Percentiles rank a stretch among this genome's conserved stretches.
Evolutionary conservation across 1,139 yeast species (phyloP).

Genomic region (Debaryomyces subglobosus): DNA sequence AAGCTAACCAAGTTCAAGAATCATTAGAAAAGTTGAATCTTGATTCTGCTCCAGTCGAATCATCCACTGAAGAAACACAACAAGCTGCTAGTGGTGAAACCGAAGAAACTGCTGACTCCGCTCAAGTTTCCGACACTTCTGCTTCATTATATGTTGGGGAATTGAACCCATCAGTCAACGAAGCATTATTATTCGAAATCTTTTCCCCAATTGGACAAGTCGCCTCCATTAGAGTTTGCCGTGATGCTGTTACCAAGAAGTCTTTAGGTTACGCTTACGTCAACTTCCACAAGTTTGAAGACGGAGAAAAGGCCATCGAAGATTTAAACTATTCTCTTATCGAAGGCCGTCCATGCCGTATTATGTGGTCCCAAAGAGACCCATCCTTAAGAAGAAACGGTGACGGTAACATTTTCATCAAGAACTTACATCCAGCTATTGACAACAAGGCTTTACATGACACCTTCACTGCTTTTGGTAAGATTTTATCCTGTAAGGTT

Average conservation of each 20-base stretch:
- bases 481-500: constrained; percentile 94
- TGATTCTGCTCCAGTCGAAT: constrained; percentile 38
- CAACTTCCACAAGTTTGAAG: constrained; percentile 86
- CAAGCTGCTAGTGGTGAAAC: constrained; percentile 22
- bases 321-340: constrained; percentile 92
- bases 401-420: constrained; percentile 95
- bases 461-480: constrained; percentile 96
- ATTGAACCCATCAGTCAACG: constrained; percentile 89
- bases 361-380: constrained; percentile 99
- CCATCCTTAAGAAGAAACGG: constrained; percentile 96
- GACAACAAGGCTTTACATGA: constrained; percentile 99
- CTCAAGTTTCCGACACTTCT: constrained; percentile 53
- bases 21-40: constrained; percentile 58
- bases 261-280: constrained; percentile 98
- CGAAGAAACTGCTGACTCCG: constrained; percentile 34
- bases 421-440: constrained; percentile 97
- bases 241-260: constrained; percentile 96
- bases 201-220: constrained; percentile 96
- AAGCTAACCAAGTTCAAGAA: constrained; percentile 55
- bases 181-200: constrained; percentile 91
- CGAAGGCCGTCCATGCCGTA: constrained; percentile 97
- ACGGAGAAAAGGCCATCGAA: constrained; percentile 94
- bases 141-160: constrained; percentile 98
- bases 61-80: constrained; percentile 36
- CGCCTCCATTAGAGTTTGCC: constrained; percentile 96